These are phyloP conservation scores for Gossypium sturtianum DNA, from an alignment of 345 rosid species.

Conservation along the genomic window DNA sequence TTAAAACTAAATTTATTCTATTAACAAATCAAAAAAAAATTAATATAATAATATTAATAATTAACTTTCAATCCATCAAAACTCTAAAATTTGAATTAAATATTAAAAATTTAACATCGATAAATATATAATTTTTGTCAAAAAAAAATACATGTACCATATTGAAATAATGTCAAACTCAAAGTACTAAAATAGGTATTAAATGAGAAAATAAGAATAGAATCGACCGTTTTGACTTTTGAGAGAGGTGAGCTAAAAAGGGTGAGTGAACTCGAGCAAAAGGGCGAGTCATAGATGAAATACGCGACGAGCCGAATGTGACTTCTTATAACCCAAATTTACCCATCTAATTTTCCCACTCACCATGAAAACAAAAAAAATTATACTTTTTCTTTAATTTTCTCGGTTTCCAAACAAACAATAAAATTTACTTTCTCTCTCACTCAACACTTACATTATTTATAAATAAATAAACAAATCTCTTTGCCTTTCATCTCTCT, in stretches of 20 bases:
- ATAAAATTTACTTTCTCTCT: conserved; percentile 1
- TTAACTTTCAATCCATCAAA: too few relatives aligned
- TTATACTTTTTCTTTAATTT: not conserved
- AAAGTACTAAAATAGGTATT: too few relatives aligned
- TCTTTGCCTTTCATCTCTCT: conserved; percentile 12
- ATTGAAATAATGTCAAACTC: too few relatives aligned
- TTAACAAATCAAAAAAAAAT: too few relatives aligned
- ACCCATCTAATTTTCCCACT: not conserved
- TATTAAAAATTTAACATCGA: too few relatives aligned
- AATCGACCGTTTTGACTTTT: not conserved
- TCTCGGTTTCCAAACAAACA: conserved; percentile 22
- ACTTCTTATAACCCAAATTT: conserved; percentile 11
- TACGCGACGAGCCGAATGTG: conserved; percentile 63
- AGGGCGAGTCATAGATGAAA: conserved; percentile 25
- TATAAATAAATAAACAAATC: not conserved
- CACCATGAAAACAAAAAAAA: not conserved
- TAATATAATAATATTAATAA: too few relatives aligned
- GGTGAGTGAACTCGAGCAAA: conserved; percentile 12
- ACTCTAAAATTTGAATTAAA: too few relatives aligned
- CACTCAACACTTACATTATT: conserved; percentile 2
- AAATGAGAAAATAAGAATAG: too few relatives aligned
- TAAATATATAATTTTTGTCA: too few relatives aligned
- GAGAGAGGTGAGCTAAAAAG: not conserved
- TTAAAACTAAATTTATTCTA: too few relatives aligned
- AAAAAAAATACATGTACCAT: too few relatives aligned